These are phyloP conservation scores for Pogostemon cablin DNA, from an alignment of 257 asterid species.

Conservation along the genomic window DNA sequence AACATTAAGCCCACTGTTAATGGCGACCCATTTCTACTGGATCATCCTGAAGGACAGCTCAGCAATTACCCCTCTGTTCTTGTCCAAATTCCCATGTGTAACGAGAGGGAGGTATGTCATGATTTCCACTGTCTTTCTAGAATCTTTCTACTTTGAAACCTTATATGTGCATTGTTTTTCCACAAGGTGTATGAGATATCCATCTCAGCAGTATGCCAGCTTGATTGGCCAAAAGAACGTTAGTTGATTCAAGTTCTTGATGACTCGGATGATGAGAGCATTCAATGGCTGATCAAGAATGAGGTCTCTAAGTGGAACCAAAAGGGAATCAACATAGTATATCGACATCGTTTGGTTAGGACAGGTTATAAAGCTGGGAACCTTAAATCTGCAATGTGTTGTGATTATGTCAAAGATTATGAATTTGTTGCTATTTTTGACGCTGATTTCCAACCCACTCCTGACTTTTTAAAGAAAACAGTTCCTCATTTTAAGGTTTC, in stretches of 20 bases:
- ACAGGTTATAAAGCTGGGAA: conserved; percentile 83
- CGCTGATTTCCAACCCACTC: conserved; percentile 71
- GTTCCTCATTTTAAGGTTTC: conserved; percentile 74
- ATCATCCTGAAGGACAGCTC: conserved; percentile 43
- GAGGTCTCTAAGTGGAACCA: conserved; percentile 63
- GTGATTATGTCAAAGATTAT: conserved; percentile 65
- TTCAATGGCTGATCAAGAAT: conserved; percentile 49
- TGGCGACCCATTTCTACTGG: conserved; percentile 41
- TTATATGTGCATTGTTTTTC: neutral
- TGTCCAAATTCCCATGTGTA: conserved; percentile 84
- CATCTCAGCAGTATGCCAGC: conserved; percentile 66
- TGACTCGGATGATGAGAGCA: conserved; percentile 59
- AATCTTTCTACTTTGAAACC: neutral
- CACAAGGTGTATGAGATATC: conserved; percentile 69
- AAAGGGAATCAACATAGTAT: conserved; percentile 60
- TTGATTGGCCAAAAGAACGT: conserved; percentile 71
- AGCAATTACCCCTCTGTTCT: conserved; percentile 64
- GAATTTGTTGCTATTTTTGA: conserved; percentile 77
- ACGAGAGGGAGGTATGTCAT: conserved; percentile 60
- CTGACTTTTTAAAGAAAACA: conserved; percentile 66
- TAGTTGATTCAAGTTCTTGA: conserved; percentile 67
- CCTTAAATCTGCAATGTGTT: conserved; percentile 71
- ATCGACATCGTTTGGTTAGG: conserved; percentile 61
- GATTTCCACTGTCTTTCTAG: conserved; percentile 11
- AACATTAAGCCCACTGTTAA: conserved; percentile 54